Percentiles rank a stretch among this genome's conserved stretches.
Evolutionary conservation across 2,329 filamentous ascomycete genomes (phyloP).

Genomic region (Ascochyta pisi): DNA sequence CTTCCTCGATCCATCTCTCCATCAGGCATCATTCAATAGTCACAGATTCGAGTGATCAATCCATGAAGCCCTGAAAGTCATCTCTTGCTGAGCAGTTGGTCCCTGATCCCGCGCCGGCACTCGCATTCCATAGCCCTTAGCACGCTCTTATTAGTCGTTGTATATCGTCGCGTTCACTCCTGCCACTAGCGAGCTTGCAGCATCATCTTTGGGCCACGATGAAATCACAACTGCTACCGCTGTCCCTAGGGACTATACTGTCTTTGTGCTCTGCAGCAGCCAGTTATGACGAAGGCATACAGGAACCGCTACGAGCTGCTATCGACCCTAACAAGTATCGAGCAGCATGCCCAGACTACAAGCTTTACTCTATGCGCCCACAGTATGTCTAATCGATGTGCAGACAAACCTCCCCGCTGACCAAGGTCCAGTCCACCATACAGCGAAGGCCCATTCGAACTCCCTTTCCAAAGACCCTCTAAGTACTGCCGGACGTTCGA

Average conservation of each 20-base stretch:
- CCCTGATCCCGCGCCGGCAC: not conserved
- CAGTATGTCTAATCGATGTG: conserved; percentile 58
- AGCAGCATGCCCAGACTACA: conserved; percentile 71
- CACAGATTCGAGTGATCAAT: not conserved
- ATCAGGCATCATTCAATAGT: not conserved
- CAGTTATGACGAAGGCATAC: conserved; percentile 22
- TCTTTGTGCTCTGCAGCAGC: conserved; percentile 17
- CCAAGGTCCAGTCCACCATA: conserved; percentile 69
- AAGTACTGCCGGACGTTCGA: conserved; percentile 86
- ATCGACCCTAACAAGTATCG: conserved; percentile 46
- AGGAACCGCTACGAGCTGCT: conserved; percentile 38
- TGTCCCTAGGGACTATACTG: conserved; percentile 23
- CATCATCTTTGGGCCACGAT: conserved; percentile 7
- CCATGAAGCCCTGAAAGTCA: not conserved
- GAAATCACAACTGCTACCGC: conserved; percentile 19
- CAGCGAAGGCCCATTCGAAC: conserved; percentile 76
- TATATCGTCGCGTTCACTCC: not conserved
- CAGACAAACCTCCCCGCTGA: not conserved
- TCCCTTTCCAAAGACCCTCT: conserved; percentile 87
- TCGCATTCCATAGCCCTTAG: conserved; percentile 2
- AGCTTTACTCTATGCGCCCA: conserved; percentile 62
- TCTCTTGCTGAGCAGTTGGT: not conserved
- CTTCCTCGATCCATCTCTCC: not conserved
- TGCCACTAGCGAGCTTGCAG: not conserved
- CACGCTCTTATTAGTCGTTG: not conserved